phyloP scores from a whole-genome alignment of 2,329 filamentous ascomycete genomes.

The Bisporella sp. region DNA sequence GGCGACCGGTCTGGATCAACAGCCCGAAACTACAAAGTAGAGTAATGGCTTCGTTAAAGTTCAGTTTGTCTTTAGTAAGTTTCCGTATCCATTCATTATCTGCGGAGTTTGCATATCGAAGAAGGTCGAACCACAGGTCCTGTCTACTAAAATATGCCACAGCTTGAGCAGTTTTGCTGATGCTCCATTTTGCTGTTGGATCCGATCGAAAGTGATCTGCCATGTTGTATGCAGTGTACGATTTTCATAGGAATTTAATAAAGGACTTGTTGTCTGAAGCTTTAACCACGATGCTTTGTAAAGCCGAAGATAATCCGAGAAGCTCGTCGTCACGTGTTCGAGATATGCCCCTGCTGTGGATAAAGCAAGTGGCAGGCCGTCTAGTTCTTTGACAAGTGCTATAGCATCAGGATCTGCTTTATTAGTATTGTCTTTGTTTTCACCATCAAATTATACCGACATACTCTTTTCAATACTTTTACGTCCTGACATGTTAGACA shows the following conservation, averaged over 20 bases:
- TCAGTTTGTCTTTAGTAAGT: constrained; percentile 8
- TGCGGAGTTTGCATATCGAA: constrained; percentile 19
- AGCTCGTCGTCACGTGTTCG: constrained; percentile 5
- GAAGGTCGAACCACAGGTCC: constrained; percentile 38
- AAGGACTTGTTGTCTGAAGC: constrained; percentile 6
- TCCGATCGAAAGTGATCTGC: constrained; percentile 20
- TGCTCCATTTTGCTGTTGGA: constrained; percentile 23
- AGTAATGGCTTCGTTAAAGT: constrained; percentile 6
- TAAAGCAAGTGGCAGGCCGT: constrained; percentile 4
- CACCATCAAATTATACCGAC: constrained; percentile 14
- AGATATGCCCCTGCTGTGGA: constrained; percentile 8
- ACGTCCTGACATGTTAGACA: constrained; percentile 17
- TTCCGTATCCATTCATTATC: constrained; percentile 8
- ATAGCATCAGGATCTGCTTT: constrained; percentile 5
- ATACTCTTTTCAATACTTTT: constrained; percentile 16
- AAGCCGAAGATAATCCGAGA: constrained; percentile 12
- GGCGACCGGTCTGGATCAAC: constrained; percentile 6
- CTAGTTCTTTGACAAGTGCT: constrained; percentile 5
- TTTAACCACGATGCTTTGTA: constrained; percentile 12
- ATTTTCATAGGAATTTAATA: constrained; percentile 11
- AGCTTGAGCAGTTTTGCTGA: constrained; percentile 19
- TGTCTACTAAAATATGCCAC: constrained; percentile 19
- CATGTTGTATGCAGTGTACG: constrained; percentile 16
- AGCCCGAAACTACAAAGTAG: constrained; percentile 10
- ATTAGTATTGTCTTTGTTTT: constrained; percentile 1